Conservation (phyloP, 495 filamentous ascomycete species). For the Neurospora tetrasperma region DNA sequence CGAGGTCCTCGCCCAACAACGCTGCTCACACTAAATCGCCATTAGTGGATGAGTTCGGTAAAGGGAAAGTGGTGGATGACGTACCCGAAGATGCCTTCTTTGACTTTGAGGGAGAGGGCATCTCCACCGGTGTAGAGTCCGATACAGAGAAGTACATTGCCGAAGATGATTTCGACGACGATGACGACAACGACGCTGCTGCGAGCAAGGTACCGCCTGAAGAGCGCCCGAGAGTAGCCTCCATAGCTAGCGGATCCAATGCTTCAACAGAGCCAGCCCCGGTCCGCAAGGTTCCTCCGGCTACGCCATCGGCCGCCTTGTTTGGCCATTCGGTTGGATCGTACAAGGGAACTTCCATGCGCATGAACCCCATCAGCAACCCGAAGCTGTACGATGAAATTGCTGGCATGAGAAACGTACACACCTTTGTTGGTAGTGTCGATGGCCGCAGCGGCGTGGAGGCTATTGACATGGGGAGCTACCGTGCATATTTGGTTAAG, state of each 20-base stretch:
- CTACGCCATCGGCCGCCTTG: slow-evolving; percentile 18
- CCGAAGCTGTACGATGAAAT: slow-evolving; percentile 34
- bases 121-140: background rate
- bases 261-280: background rate
- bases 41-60: background rate
- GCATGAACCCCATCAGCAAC: slow-evolving; percentile 26
- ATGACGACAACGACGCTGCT: slow-evolving; percentile 12
- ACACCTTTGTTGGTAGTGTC: slow-evolving; percentile 35
- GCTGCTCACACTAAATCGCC: background rate
- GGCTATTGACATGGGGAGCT: slow-evolving; percentile 28
- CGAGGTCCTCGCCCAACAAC: background rate
- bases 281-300: slow-evolving; percentile 6
- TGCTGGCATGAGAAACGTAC: slow-evolving; percentile 34
- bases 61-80: slow-evolving; percentile 3
- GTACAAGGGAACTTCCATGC: slow-evolving; percentile 29
- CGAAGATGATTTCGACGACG: slow-evolving; percentile 9
- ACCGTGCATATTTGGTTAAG: slow-evolving; percentile 15
- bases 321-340: slow-evolving; percentile 30
- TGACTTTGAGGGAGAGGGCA: slow-evolving; percentile 15
- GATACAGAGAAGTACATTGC: slow-evolving; percentile 14
- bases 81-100: slow-evolving; percentile 16
- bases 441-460: slow-evolving; percentile 32
- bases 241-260: background rate
- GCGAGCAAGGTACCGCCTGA: slow-evolving; percentile 2
- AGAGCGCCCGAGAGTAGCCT: background rate